Evolutionary conservation across 495 filamentous ascomycete genomes (phyloP), one percentile per base, ranked within the genome.

Genomic region (Annulohypoxylon bovei): DNA sequence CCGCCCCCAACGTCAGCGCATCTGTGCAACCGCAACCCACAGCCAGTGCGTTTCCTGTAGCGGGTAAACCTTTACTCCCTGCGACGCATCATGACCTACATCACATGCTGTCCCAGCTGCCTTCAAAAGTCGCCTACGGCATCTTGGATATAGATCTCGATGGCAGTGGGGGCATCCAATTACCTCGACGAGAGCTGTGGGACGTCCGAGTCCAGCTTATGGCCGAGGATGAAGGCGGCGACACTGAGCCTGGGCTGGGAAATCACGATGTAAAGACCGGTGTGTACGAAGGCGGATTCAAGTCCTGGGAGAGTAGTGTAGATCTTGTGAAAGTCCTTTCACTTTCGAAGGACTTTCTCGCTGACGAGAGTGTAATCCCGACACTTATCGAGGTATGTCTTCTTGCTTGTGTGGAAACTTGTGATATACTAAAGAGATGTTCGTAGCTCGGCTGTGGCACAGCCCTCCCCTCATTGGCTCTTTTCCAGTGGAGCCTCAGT

Each of bases 251-350:
- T 18, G 89, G 89, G 20, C 83, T 95, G 8, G 92, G 90, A 32
- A 84, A 92, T 73, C 90, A 92, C 64, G 95, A 99, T 76, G 89
- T 99, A 74, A 91, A 89, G 76, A 92, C 93, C 11, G 90, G 91
- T 67, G 89, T 98, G 73, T 99, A 99, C 78, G 95, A 99, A 78
- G 95, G 95, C 37, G 95, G 95, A n/a, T 94, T 98, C 80, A 98
- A 99, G 82, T 97, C 93, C 69, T 99, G 95, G 95, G 95, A 99
- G 80, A 97, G 95, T 81, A 90, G 91, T 9, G 80, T 96, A 57
- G 95, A 98, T 80, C 81, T 99, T 18, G 94, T 93, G 14, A 91
- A 86, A 71, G 86, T 93, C 60, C 81, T 95, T 18, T 80, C 79
- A 1, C 66, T 75, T 2, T 72, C 78, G 70, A 70, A 75, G 92